Percentiles rank a stretch among this genome's conserved stretches.
phyloP scores from a whole-genome alignment of 2,329 filamentous ascomycete species.

The Trichoderma aggressivum region DNA sequence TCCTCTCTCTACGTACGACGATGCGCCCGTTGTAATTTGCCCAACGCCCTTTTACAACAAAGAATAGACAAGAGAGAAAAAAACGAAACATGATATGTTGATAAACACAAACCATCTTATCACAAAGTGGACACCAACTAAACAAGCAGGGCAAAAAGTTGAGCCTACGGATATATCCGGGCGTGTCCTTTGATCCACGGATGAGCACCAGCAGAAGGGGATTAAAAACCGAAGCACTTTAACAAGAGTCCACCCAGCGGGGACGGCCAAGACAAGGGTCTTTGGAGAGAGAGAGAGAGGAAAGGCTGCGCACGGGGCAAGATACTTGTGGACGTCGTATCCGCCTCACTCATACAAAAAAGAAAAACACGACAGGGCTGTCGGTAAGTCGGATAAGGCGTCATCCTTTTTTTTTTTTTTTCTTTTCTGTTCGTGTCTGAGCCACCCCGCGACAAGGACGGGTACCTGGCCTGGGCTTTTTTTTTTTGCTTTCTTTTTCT shows the following conservation, averaged over 20 bases:
- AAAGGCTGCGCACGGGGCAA: background rate
- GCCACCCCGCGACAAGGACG: conserved; percentile 4
- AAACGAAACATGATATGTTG: background rate
- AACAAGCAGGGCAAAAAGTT: conserved; percentile 6
- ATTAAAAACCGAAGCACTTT: background rate
- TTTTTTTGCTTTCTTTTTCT: background rate
- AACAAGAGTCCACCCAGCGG: background rate
- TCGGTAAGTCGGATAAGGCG: conserved; percentile 16
- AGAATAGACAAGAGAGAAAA: background rate
- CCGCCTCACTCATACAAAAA: background rate
- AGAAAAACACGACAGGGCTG: conserved; percentile 1
- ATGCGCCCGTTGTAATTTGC: background rate
- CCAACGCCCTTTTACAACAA: background rate
- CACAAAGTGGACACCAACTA: background rate
- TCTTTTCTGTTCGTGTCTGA: background rate
- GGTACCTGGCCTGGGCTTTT: background rate
- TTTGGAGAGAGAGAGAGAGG: background rate
- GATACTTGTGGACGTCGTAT: background rate
- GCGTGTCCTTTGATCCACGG: background rate
- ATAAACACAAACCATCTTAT: background rate
- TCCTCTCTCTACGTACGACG: background rate
- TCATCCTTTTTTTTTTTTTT: conserved; percentile 7
- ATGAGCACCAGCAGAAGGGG: background rate
- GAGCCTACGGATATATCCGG: conserved; percentile 17
- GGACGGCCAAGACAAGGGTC: background rate